Percentiles rank a stretch among this genome's conserved stretches.
Conservation (phyloP, 2,329 filamentous ascomycete species). For the Hymenoscyphus linearis region DNA sequence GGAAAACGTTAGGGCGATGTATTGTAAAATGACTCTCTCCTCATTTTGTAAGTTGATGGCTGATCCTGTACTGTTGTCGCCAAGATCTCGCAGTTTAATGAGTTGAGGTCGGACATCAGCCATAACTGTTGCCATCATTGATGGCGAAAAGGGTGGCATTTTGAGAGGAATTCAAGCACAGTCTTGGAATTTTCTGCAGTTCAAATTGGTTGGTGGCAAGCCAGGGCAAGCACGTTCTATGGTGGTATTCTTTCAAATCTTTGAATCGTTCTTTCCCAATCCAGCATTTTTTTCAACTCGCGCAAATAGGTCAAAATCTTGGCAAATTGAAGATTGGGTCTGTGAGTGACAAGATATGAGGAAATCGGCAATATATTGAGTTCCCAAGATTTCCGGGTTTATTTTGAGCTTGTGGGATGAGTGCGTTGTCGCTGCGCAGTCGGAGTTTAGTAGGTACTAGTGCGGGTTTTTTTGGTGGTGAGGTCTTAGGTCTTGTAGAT, state of each 20-base stretch:
- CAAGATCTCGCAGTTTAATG: slow-evolving; percentile 13
- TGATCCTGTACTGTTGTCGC: slow-evolving; percentile 14
- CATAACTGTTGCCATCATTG: slow-evolving; percentile 6
- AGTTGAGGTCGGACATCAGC: neutral
- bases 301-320: neutral
- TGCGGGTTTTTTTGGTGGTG: slow-evolving; percentile 2
- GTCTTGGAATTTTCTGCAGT: neutral
- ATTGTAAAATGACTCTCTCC: slow-evolving; percentile 26
- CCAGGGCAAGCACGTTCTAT: neutral
- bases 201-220: neutral
- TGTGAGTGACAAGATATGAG: neutral
- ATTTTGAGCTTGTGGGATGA: neutral
- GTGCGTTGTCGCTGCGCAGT: slow-evolving; percentile 4
- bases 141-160: slow-evolving; percentile 24
- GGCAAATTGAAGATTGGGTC: neutral
- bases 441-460: slow-evolving; percentile 1
- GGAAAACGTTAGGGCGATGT: slow-evolving; percentile 35
- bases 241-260: slow-evolving; percentile 3
- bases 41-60: slow-evolving; percentile 10
- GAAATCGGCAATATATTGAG: neutral
- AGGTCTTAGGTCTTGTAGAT: neutral
- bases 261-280: slow-evolving; percentile 4
- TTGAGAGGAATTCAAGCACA: neutral
- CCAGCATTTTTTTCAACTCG: slow-evolving; percentile 9
- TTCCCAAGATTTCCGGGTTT: neutral